Evolutionary conservation across 805 yeast species (phyloP), one percentile per base, ranked within the genome.

Genomic region (Lachancea meyersii): DNA sequence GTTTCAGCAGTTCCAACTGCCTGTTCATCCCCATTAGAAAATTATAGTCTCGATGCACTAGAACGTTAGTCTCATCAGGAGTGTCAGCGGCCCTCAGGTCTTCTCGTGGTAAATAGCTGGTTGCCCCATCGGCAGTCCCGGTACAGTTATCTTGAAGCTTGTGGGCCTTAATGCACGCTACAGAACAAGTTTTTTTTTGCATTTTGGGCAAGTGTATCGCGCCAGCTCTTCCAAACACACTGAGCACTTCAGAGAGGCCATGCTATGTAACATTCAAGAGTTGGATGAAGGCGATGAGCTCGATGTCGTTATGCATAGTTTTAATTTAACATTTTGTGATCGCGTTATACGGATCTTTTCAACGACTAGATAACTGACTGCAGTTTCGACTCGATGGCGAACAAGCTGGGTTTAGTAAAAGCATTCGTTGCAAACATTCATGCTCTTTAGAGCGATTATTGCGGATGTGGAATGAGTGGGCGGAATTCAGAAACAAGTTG

Each of bases 201-300:
- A 89, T 14, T 82, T 80, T 0, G 96, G 96, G 60, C 97, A 89
- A 11, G 72, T 78, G 58, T 89, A 89, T 54, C 80, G 83, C 44
- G 70, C 67, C 20, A 51, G 58, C 4, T 64, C 54, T 16, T 52
- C 53, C 9, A 60, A 57, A 49, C 85, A 79, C 14, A 76, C 64
- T 21, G 62, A 68, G 50, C 83, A 79, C n/a, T 13, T 31, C 26
- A 20, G 10, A 17, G 34, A 24, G 21, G 19, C 14, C 35, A 35
- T 35, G 16, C 38, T 26, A 2, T 5, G 26, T 21, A 28, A 26
- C 11, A 8, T 30, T 5, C 14, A 23, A 11, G 19, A 10, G 34
- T 16, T 14, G 35, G 20, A 7, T 26, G 2, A n/a, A 13, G 35
- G 39, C 37, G 43, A 40, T 40, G 43, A 40, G 43, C 43, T 33